Evolutionary conservation across 495 filamentous ascomycete species (phyloP).

Genomic region (Neurospora sublineolata): DNA sequence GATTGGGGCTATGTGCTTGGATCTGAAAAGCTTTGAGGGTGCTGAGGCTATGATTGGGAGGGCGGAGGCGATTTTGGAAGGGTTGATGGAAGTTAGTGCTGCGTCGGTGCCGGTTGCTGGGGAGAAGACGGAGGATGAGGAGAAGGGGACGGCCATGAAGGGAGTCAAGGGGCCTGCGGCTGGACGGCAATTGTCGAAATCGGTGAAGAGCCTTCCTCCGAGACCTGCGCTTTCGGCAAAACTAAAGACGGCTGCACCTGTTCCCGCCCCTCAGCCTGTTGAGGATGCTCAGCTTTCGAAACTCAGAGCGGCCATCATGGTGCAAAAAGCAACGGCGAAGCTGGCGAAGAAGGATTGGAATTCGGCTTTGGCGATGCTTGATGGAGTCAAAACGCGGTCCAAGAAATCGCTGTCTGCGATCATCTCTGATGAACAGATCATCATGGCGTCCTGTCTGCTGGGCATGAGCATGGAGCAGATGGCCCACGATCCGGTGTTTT

Average conservation of each 20-base stretch:
- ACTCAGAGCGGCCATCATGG: constrained; percentile 50
- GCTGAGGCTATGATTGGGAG: constrained; percentile 25
- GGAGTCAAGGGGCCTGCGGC: constrained; percentile 8
- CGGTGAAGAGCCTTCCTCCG: constrained; percentile 4
- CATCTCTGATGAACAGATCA: constrained; percentile 35
- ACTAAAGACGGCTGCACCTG: constrained; percentile 16
- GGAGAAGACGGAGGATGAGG: constrained; percentile 35
- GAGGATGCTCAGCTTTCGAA: constrained; percentile 46
- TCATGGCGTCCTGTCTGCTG: constrained; percentile 47
- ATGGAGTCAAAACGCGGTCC: constrained; percentile 32
- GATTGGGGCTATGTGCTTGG: constrained; percentile 32
- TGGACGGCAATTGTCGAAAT: constrained; percentile 9
- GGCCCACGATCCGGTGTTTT: constrained; percentile 71
- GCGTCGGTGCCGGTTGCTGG: constrained; percentile 22
- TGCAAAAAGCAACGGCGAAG: constrained; percentile 49
- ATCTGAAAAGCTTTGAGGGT: constrained; percentile 25
- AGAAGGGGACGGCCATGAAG: constrained; percentile 14
- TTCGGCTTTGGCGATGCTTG: constrained; percentile 39
- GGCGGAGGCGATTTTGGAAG: constrained; percentile 28
- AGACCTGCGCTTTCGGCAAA: constrained; percentile 8
- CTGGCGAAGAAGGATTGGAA: constrained; percentile 45
- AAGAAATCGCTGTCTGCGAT: constrained; percentile 24
- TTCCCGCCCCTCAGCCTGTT: constrained; percentile 4
- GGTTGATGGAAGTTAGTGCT: constrained; percentile 11
- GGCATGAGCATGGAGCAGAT: constrained; percentile 55